Conservation (phyloP, 2,329 filamentous ascomycete species). For the Cladosporium oxysporum region DNA sequence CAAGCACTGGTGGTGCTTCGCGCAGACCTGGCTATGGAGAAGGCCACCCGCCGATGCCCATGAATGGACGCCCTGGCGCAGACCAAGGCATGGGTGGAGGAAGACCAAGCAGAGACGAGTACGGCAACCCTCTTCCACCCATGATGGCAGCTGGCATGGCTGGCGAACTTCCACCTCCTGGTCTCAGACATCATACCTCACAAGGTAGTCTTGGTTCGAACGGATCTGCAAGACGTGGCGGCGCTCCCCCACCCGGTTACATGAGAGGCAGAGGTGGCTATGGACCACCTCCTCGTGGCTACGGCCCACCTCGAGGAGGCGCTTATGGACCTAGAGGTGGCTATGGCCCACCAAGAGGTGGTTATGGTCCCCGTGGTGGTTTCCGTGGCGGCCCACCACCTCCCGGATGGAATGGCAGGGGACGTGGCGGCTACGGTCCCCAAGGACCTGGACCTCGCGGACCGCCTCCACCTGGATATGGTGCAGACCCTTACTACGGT, state of each 20-base stretch:
- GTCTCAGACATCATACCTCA: slow-evolving; percentile 50
- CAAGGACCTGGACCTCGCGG: slow-evolving; percentile 12
- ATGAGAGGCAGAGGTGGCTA: slow-evolving; percentile 35
- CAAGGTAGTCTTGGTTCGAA: slow-evolving; percentile 47
- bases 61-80: slow-evolving; percentile 27
- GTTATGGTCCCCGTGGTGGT: slow-evolving; percentile 44
- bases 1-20: slow-evolving; percentile 39
- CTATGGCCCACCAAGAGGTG: slow-evolving; percentile 48
- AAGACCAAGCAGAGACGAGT: slow-evolving; percentile 58
- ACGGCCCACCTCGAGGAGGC: slow-evolving; percentile 32
- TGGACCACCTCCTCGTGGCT: slow-evolving; percentile 30
- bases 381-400: slow-evolving; percentile 44
- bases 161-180: slow-evolving; percentile 44
- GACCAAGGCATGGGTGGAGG: slow-evolving; percentile 21
- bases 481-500: slow-evolving; percentile 28
- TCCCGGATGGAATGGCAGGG: slow-evolving; percentile 36
- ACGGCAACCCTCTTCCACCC: slow-evolving; percentile 58
- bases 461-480: slow-evolving; percentile 32
- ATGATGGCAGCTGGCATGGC: slow-evolving; percentile 26
- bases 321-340: slow-evolving; percentile 57
- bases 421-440: slow-evolving; percentile 48
- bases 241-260: slow-evolving; percentile 17
- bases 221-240: slow-evolving; percentile 35
- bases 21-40: slow-evolving; percentile 36
- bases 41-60: slow-evolving; percentile 42